Evolutionary conservation across 768 basidiomycete species (phyloP), one percentile per base, ranked within the genome.

Genomic region (Russula earlei): DNA sequence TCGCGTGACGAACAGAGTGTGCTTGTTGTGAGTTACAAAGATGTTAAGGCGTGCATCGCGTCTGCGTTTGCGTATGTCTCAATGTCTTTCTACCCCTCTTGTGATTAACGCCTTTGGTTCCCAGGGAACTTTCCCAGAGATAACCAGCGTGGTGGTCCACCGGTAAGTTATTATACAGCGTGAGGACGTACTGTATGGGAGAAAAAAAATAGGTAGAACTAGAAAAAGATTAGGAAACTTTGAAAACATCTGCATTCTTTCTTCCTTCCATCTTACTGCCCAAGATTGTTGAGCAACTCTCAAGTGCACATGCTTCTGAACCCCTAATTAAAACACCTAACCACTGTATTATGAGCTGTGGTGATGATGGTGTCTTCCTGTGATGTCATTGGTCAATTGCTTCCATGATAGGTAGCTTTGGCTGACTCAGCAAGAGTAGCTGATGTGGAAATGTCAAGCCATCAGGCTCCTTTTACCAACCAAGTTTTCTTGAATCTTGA

Each of bases 1-100:
- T 84, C 92, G 6, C 77, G 95, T 44, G 95, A 99, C 67, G 96
- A 98, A 67, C 94, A 95, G 73, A 93, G 86, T 65, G 96, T 93
- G 67, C 77, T 97, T 15, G 89, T 95, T 9, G 92, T 96, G 38
- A 89, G 82, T 67, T 96, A 93, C 72, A 87, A 86, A 68, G 93
- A 96, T 52, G 78, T 97, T 72, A 94, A 89, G 71, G 67, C 78
- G 3, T 94, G 89, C 67, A 77, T 95, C 37, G 85, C 92, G 49
- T 77, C 82, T 4, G 87, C 92, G 9, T 95, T 93, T 67, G 76
- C 75, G 92, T 93, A 59, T 49, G 85, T 75, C 36, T 12, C 12
- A 4, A 3, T 42, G 15, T 36, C 8, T 22, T 24, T 20, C 36
- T 46, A 9, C 47, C 22, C n/a, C 3, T 22, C 22, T 43, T 31